Base-by-base conservation (phyloP, 1,284 basidiomycete species). In the Boletellus deceptivus region DNA sequence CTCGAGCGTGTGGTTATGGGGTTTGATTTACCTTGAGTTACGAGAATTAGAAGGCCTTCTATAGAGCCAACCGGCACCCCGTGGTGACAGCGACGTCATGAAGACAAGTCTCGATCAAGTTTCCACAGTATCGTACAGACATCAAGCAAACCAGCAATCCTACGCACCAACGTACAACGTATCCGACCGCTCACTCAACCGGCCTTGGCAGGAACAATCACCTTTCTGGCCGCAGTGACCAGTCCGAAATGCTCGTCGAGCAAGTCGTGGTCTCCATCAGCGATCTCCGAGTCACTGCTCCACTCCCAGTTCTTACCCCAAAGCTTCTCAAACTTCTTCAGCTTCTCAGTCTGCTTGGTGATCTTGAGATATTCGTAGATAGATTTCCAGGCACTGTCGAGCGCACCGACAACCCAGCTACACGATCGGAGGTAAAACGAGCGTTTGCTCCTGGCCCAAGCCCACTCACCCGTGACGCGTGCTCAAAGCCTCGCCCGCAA, bases 341-440 rank as follows among this genome's bases (percentile, higher is more conserved):
- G 53, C 39, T 59, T 55, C 3, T 46, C 43, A 1, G 35, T 11
- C 16, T 67, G 58, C 1, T 22, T 37, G 0, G 54, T 57, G 4
- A 60, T 27, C 14, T 49, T 38, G 25, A 67, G 55, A 31, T 63
- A 67, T 17, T 59, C 51, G 14, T 52, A 46, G 3, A 63, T 55
- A 2, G 62, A 64, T 24, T 52, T 55, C 64, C 61, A 67, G 14
- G 58, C 49, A 20, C 60, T 62, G 24, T 64, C 58, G 13, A 62
- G 53, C 5, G 60, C 62, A 11, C 60, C 60, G 24, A 63, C 62
- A 1, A 62, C 49, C 62, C 62, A 64, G 40, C 53, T 55, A 17
- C 7, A 10, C 3, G 3, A 51, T n/a, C 14, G 20, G 11, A 6
- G 18, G 13, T 6, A 10, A 31, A 29, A 6, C 14, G 4, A 11